Percentiles rank a stretch among this genome's conserved stretches.
Conservation (phyloP, 768 basidiomycete genomes). For the Amanita thiersii region DNA sequence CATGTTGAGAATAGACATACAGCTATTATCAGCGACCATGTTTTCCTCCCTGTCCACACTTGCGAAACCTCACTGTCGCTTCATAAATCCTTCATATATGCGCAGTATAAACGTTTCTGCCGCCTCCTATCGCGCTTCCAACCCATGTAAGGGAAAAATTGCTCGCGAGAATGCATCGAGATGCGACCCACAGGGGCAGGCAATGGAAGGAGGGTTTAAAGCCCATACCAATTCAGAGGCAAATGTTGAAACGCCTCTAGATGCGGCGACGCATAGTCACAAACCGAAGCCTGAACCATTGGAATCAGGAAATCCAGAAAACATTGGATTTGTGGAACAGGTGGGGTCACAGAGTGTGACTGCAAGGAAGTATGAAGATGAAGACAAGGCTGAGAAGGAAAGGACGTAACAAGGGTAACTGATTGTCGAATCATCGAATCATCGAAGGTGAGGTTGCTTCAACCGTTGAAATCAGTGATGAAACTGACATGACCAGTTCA, state of each 20-base stretch:
- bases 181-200: background rate
- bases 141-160: background rate
- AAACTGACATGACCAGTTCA: no score
- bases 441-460: no score
- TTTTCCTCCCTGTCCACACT: no score
- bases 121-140: background rate
- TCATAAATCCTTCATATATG: background rate
- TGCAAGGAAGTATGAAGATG: background rate
- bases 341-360: background rate
- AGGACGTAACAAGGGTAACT: no score
- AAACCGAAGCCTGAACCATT: background rate
- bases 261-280: background rate
- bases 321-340: constrained; percentile 1
- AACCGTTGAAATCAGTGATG: no score
- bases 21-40: no score
- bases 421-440: no score
- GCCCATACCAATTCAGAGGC: background rate
- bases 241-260: background rate
- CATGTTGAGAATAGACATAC: no score
- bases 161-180: background rate
- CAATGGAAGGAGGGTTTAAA: background rate
- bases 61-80: no score
- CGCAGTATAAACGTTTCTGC: background rate
- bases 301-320: background rate
- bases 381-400: background rate